phyloP scores from a whole-genome alignment of 805 yeast species.

The Candida methanosorbosa region DNA sequence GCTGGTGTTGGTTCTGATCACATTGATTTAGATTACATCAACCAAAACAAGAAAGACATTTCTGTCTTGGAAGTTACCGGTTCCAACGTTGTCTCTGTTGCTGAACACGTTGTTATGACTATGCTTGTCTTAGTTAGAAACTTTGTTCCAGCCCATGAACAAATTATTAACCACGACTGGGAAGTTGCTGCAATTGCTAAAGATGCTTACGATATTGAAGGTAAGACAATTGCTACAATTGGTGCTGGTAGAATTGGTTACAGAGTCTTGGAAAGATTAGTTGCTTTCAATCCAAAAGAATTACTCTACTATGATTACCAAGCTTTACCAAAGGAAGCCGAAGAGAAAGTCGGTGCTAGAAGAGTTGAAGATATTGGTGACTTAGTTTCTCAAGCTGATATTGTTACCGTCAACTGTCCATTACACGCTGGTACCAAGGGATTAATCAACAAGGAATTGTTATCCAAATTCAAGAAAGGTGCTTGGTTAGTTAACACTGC shows the following conservation, averaged over 20 bases:
- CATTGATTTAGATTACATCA: constrained; percentile 55
- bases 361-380: constrained; percentile 55
- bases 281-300: constrained; percentile 68
- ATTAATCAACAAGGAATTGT: constrained; percentile 53
- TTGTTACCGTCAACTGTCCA: constrained; percentile 73
- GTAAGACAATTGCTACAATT: constrained; percentile 68
- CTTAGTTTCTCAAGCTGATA: constrained; percentile 57
- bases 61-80: constrained; percentile 78
- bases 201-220: constrained; percentile 68
- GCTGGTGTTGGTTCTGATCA: constrained; percentile 88
- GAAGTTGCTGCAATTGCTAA: constrained; percentile 71
- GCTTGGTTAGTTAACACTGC: constrained; percentile 73
- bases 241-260: constrained; percentile 81
- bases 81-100: constrained; percentile 71
- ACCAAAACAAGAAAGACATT: constrained; percentile 51
- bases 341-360: constrained; percentile 47
- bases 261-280: constrained; percentile 62
- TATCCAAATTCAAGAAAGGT: constrained; percentile 65
- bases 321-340: constrained; percentile 51
- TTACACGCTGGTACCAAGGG: constrained; percentile 64
- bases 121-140: constrained; percentile 64
- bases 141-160: constrained; percentile 73
- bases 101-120: constrained; percentile 73
- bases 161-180: constrained; percentile 55
- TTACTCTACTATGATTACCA: constrained; percentile 71